A percentile compares a stretch with the other conserved stretches of the same genome.
These are phyloP conservation scores for Amanita muscaria DNA, from an alignment of 768 basidiomycete genomes.

Conservation along the genomic window DNA sequence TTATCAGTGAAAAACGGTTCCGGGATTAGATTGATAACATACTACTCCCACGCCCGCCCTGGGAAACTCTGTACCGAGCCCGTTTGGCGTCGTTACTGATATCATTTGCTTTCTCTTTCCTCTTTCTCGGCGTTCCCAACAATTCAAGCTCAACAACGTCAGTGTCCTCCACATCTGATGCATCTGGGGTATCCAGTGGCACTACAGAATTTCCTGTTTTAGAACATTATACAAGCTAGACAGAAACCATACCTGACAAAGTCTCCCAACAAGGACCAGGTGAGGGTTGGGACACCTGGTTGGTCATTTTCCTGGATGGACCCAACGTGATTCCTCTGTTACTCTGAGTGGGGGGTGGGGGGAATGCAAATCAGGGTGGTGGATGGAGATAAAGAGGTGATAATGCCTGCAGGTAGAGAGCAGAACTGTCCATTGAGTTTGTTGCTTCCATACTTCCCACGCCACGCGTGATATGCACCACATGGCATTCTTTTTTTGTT, in stretches of 20 bases:
- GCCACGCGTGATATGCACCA: no score
- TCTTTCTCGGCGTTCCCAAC: background rate
- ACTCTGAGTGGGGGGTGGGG: no score
- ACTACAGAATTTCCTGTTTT: background rate
- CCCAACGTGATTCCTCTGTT: no score
- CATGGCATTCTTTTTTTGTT: no score
- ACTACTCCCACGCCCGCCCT: background rate
- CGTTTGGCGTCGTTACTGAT: background rate
- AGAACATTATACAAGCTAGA: background rate
- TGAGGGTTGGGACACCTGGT: constrained; percentile 4
- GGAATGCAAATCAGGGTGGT: no score
- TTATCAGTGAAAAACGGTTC: background rate
- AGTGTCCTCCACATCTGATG: background rate
- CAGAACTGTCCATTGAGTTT: no score
- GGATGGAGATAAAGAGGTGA: no score
- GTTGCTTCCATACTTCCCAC: no score
- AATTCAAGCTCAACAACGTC: background rate
- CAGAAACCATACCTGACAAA: background rate
- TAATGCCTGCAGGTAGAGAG: no score
- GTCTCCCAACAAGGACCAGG: constrained; percentile 9
- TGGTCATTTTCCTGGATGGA: no score
- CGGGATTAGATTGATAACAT: background rate
- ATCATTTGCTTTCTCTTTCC: constrained; percentile 2
- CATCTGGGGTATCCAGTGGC: background rate
- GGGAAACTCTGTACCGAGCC: background rate